Percentiles rank a stretch among this genome's conserved stretches.
These are phyloP conservation scores for Vitis rotundifolia DNA, from an alignment of 164 flowering plant species.

Conservation along the genomic window DNA sequence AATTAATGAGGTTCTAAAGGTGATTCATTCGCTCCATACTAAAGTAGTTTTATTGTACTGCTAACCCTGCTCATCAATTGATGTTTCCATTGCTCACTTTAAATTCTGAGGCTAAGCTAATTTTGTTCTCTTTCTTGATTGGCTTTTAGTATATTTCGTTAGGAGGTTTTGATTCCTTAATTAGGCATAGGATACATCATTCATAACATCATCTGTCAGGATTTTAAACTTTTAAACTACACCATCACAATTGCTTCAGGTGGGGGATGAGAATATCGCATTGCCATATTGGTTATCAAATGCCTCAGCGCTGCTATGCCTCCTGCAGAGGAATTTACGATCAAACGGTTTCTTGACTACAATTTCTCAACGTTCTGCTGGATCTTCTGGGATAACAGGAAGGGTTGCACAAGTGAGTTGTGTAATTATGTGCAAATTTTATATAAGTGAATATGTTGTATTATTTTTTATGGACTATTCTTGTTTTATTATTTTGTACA, in stretches of 20 bases:
- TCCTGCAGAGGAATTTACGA: constrained; percentile 74
- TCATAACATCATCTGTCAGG: background rate
- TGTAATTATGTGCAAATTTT: background rate
- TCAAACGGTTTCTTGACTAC: constrained; percentile 70
- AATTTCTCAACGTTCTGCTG: constrained; percentile 60
- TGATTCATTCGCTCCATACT: constrained; percentile 15
- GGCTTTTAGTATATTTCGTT: background rate
- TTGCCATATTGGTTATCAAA: constrained; percentile 98
- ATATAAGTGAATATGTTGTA: no score
- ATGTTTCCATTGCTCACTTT: background rate
- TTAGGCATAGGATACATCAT: background rate
- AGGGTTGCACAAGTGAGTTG: constrained; percentile 61
- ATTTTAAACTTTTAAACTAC: background rate
- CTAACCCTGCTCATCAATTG: background rate
- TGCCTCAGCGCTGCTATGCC: constrained; percentile 90
- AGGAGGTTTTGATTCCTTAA: background rate
- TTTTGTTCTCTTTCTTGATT: background rate
- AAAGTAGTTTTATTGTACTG: background rate
- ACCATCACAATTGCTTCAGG: constrained; percentile 43
- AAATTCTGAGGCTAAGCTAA: background rate
- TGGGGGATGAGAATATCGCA: constrained; percentile 57
- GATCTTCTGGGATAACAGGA: constrained; percentile 57
- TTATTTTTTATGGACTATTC: no score
- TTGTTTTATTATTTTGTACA: background rate
- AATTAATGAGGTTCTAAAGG: constrained; percentile 81